Evolutionary conservation across 2,329 filamentous ascomycete species (phyloP), one percentile per base, ranked within the genome.

Genomic region (Fusarium tricinctum): DNA sequence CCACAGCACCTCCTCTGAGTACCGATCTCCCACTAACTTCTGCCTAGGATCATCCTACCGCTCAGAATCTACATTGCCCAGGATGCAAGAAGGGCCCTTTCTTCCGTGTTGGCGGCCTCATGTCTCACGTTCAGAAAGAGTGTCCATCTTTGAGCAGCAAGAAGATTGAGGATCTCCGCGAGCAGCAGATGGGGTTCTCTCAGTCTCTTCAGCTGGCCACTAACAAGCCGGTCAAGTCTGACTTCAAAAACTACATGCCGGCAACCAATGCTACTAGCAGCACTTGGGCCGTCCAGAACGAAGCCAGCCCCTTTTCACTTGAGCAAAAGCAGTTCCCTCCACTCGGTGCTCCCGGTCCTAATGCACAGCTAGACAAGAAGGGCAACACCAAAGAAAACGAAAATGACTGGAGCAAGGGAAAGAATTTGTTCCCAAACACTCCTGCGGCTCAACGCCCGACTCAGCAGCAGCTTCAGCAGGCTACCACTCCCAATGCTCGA

Each of bases 51-150:
- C 83, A 85, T 58, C 76, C 77, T 8, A 66, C 77, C 14, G 68
- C 75, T 19, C 81, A 85, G 53, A 61, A 79, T 3, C 77, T 88
- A 2, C 46, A 65, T 4, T 88, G 85, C 47, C 83, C 84, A 2
- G 85, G 81, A 26, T 88, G 85, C 59, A 50, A 70, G 1, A 60
- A 70, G 1, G 75, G 69, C 3, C 74, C 73, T 1, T 86, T 85
- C 56, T 46, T 32, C 1, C 75, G 78, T 1, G 74, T 82, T 1
- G 76, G 78, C 1, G 64, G 50, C 0, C 78, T 85, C 35, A 78
- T 86, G 52, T 38, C 60, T 1, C 85, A 88, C 49, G 77, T 87
- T 5, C 84, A 87, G 71, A 65, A 66, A 23, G 54, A 78, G 2
- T 88, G 85, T 63, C 28, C 58, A 2, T 51, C 38, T 0, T 78